A percentile compares a stretch with the other conserved stretches of the same genome.
Conservation (phyloP, 192 early-diverging fungal genomes). For the Mortierella claussenii region DNA sequence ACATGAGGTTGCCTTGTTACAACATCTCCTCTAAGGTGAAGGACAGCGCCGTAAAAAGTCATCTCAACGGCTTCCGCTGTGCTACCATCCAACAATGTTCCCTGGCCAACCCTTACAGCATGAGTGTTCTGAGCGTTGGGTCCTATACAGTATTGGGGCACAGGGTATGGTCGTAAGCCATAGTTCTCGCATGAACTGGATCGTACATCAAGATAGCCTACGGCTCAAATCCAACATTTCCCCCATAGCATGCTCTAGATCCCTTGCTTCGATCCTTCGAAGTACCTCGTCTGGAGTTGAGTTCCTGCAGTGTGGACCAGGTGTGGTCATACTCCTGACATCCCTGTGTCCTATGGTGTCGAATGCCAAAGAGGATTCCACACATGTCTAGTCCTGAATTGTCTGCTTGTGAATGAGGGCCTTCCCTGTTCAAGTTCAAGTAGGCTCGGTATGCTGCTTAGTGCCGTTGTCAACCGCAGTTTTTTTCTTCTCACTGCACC, state of each 20-base stretch:
- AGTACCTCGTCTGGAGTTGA: slow-evolving; percentile 63
- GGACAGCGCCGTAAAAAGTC: slow-evolving; percentile 65
- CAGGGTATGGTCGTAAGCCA: neutral
- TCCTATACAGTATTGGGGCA: slow-evolving; percentile 33
- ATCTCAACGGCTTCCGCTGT: slow-evolving; percentile 4
- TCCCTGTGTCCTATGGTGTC: neutral
- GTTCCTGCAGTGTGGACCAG: slow-evolving; percentile 55
- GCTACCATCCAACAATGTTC: neutral
- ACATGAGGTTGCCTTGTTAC: slow-evolving; percentile 69
- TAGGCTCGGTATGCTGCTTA: too few relatives aligned
- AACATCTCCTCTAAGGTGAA: slow-evolving; percentile 75
- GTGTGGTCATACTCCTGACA: slow-evolving; percentile 8
- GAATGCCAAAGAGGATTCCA: slow-evolving; percentile 64
- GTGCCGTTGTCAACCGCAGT: too few relatives aligned
- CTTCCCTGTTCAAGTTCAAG: too few relatives aligned
- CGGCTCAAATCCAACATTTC: neutral
- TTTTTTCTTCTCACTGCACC: too few relatives aligned
- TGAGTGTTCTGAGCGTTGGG: slow-evolving; percentile 62
- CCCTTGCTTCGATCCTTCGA: neutral
- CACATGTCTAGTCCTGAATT: slow-evolving; percentile 52
- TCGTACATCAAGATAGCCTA: neutral
- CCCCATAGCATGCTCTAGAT: neutral
- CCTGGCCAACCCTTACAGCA: neutral
- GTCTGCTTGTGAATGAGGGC: too few relatives aligned
- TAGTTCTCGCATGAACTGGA: too few relatives aligned